Percentiles rank a stretch among this genome's conserved stretches.
Conservation (phyloP, 805 yeast species). For the Grigorovia jiainica region DNA sequence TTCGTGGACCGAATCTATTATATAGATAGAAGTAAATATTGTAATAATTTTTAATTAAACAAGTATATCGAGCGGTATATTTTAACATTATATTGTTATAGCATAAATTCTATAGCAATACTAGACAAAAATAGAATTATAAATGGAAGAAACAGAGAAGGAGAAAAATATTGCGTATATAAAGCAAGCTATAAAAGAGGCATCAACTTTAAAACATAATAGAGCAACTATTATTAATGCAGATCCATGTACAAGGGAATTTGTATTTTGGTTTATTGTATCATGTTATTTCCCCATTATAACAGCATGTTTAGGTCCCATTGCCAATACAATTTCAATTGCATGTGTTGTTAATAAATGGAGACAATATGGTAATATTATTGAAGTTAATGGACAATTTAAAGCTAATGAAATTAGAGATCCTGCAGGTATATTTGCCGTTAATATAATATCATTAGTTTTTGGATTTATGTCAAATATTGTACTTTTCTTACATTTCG, state of each 20-base stretch:
- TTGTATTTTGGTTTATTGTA: constrained; percentile 48
- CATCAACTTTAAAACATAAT: constrained; percentile 16
- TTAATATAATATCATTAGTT: constrained; percentile 55
- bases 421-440: constrained; percentile 35
- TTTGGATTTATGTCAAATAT: constrained; percentile 61
- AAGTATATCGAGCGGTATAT: too few relatives aligned
- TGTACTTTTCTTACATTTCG: constrained; percentile 61
- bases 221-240: constrained; percentile 21
- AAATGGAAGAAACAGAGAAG: background rate
- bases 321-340: constrained; percentile 64
- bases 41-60: too few relatives aligned
- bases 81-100: too few relatives aligned
- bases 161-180: background rate
- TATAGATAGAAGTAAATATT: too few relatives aligned
- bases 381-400: constrained; percentile 1
- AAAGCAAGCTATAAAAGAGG: constrained; percentile 4
- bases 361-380: constrained; percentile 31
- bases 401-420: constrained; percentile 24
- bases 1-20: too few relatives aligned
- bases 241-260: constrained; percentile 17
- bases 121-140: background rate
- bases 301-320: constrained; percentile 71
- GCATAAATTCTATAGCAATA: background rate
- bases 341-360: constrained; percentile 65
- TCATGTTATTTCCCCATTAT: constrained; percentile 66